Evolutionary conservation across 2,329 filamentous ascomycete species (phyloP), one percentile per base, ranked within the genome.

Genomic region (Exophiala sp.): DNA sequence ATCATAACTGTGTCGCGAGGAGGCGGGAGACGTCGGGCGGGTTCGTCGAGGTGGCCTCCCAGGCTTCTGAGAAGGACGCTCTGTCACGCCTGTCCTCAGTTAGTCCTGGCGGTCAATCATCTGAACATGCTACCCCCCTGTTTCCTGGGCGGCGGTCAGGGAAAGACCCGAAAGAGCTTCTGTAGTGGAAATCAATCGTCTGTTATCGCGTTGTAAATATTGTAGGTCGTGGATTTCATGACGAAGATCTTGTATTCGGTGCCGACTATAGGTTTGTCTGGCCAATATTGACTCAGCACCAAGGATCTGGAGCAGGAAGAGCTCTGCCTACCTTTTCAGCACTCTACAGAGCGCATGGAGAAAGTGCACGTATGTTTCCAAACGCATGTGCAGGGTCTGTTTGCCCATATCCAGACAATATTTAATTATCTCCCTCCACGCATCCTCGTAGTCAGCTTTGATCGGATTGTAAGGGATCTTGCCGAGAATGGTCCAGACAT

Each of bases 361-460:
- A 58, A 78, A 77, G 6, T 66, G 64, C 44, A 71, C 70, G 60
- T 78, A 80, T 53, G 70, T 68, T 24, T 72, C 68, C 24, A 82
- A 62, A 19, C 78, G 70, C 29, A 68, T 65, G 9, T 66, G 63
- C 27, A 82, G 62, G 7, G 69, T 70, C 2, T 73, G 68, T 59
- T 79, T 70, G 10, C 65, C 59, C 52, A 67, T 69, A 56, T 79
- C 72, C 43, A 70, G 69, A 10, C 65, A 60, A 52, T 69, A 66
- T 14, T 43, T 44, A 14, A 27, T 35, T 27, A 80, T 63, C 39
- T 74, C 69, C 30, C 70, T 63, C 78, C 78, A 82, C 22, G 74
- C 71, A 22, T 69, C 65, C 48, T 69, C 67, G 58, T 76, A 76
- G 23, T 68, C 61, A 34, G 68, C 64, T 37, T 60, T 35, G 40